phyloP scores from a whole-genome alignment of 352 stramenopile species.

The Phytophthora constricta region DNA sequence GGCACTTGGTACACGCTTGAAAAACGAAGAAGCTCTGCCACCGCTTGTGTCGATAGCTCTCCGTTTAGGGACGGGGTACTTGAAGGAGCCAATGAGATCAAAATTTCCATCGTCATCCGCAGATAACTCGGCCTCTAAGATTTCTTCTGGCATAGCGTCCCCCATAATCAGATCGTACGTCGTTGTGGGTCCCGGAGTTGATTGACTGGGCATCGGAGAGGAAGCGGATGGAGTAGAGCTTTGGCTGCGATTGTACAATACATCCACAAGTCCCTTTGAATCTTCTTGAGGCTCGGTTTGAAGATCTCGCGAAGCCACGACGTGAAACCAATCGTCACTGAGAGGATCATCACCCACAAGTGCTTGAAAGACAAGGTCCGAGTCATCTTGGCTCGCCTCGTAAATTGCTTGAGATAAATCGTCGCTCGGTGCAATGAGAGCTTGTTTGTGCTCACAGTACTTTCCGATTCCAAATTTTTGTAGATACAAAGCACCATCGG shows the following conservation, averaged over 20 bases:
- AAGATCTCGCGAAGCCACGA: slow-evolving; percentile 21
- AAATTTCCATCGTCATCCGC: slow-evolving; percentile 37
- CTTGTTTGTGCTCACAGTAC: slow-evolving; percentile 53
- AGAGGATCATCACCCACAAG: slow-evolving; percentile 45
- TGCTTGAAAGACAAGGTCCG: slow-evolving; percentile 51
- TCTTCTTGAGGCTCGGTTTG: not conserved
- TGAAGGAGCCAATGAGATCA: slow-evolving; percentile 36
- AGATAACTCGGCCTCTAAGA: slow-evolving; percentile 37
- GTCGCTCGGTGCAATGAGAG: slow-evolving; percentile 32
- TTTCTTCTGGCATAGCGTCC: slow-evolving; percentile 34
- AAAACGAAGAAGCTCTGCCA: slow-evolving; percentile 8
- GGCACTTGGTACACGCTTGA: slow-evolving; percentile 10
- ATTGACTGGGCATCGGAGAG: slow-evolving; percentile 3
- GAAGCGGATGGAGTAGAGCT: too few relatives aligned
- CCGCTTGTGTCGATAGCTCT: slow-evolving; percentile 6
- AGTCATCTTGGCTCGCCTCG: slow-evolving; percentile 45
- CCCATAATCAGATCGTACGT: slow-evolving; percentile 49
- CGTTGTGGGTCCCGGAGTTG: slow-evolving; percentile 1
- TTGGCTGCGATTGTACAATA: slow-evolving; percentile 25
- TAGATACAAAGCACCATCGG: slow-evolving; percentile 36
- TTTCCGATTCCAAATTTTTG: slow-evolving; percentile 44
- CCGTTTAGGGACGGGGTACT: slow-evolving; percentile 30
- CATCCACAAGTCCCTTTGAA: slow-evolving; percentile 19
- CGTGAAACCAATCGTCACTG: slow-evolving; percentile 54
- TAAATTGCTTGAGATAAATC: slow-evolving; percentile 44